Base-by-base conservation (phyloP, 2,329 filamentous ascomycete genomes). In the Sporothrix brunneoviolacea region DNA sequence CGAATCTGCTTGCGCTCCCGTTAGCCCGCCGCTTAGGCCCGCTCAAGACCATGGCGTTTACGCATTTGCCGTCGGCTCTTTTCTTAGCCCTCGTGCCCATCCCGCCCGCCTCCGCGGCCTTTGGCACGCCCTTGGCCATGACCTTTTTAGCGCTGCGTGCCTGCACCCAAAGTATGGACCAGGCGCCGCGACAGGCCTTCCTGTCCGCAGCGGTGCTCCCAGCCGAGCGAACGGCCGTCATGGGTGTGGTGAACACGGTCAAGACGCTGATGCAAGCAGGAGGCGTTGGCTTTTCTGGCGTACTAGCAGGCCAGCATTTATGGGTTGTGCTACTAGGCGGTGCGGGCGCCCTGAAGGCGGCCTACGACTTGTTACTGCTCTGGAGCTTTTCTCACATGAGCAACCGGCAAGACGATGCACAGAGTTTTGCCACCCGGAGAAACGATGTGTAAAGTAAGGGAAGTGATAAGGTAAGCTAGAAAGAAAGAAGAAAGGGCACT, bases 21-120 rank as follows among this genome's bases (percentile, higher is more conserved):
- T 66, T 82, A 2, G 74, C 78, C 6, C 75, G 74, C 24, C 68
- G 77, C 5, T 66, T 81, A 33, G 79, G 79, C 6, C 58, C 4
- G 57, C 57, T 58, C 57, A 60, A 81, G 71, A 87, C 84, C 1
- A 88, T 88, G 84, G 83, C 86, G 8, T 85, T 86, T 60, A 87
- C 84, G 0, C 84, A 88, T 58, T 69, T 88, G 0, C 85, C 85
- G 0, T 86, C 83, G 0, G 72, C 84, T 8, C 65, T 88, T 22
- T 83, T 82, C 56, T 73, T 88, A 2, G 70, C 77, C 13, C 64
- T 88, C 18, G 79, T 88, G 19, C 58, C 60, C 2, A 18, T 60
- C 2, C 47, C 53, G 7, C 42, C 45, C 2, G 27, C 42, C 4
- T 52, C 50, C 8, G 30, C 22, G n/a, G 46, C 51, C 4, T 24